Percentiles rank a stretch among this genome's conserved stretches.
Conservation (phyloP, 1,284 basidiomycete genomes). For the Volvariella volvacea region DNA sequence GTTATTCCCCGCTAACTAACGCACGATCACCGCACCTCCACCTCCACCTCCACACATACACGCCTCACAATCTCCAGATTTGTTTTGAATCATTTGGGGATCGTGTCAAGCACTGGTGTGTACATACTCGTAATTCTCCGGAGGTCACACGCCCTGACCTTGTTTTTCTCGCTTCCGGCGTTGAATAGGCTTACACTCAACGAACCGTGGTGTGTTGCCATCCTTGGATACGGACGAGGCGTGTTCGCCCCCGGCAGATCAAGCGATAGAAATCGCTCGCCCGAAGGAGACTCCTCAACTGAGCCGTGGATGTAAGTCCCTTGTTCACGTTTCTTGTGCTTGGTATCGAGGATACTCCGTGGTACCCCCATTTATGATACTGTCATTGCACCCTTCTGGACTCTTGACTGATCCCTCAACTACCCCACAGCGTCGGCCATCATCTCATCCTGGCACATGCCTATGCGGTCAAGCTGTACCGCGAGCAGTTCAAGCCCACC, state of each 20-base stretch:
- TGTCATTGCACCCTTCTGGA: conserved; percentile 1
- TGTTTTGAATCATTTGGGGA: conserved; percentile 77
- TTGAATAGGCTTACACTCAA: conserved; percentile 58
- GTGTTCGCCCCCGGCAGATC: conserved; percentile 67
- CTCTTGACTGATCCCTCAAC: conserved; percentile 5
- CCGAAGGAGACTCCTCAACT: conserved; percentile 58
- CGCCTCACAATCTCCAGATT: conserved; percentile 31
- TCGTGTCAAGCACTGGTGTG: conserved; percentile 70
- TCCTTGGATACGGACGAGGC: conserved; percentile 65
- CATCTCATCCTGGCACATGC: conserved; percentile 66
- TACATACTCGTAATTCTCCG: conserved; percentile 9
- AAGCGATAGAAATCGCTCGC: conserved; percentile 52
- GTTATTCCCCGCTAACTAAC: not conserved
- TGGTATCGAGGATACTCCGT: conserved; percentile 8
- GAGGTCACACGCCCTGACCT: conserved; percentile 14
- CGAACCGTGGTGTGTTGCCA: conserved; percentile 71
- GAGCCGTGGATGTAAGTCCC: conserved; percentile 72
- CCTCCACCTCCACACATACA: no score
- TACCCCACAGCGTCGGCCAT: conserved; percentile 51
- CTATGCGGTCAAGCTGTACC: conserved; percentile 58
- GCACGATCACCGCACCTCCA: no score
- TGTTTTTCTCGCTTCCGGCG: conserved; percentile 2
- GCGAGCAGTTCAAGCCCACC: conserved; percentile 52
- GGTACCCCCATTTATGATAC: conserved; percentile 1
- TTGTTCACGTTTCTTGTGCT: conserved; percentile 8